Base-by-base conservation (phyloP, 1,284 basidiomycete genomes). In the Rhizoctonia solani region DNA sequence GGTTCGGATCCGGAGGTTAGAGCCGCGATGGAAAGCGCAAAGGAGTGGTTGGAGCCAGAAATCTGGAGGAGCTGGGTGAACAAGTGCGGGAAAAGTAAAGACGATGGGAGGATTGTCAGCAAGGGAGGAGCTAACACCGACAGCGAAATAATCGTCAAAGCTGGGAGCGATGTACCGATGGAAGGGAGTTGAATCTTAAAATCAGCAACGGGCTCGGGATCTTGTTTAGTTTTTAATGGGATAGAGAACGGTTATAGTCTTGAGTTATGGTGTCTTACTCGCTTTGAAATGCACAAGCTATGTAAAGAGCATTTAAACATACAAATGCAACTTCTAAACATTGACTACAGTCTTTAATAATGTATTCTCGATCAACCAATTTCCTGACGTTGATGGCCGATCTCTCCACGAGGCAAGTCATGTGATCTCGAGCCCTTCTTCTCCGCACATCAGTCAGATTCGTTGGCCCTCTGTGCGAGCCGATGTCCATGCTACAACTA, bases 41-140 rank as follows among this genome's bases (percentile, higher is more conserved):
- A 39, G 49, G 59, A 53, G 14, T 52, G 32, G 49, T 37, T 63
- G 4, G 59, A 63, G 34, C 21, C 59, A 23, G 59, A 41, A 16
- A 37, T 53, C n/a, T 63, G 59, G 59, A 37, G 34, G 3, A 27
- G 30, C 19, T 63, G 59, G 59, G n/a, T 63, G 8, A 21, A 63
- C 1, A 52, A 52, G 29, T 25, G 59, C n/a, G 4, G 47, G 23
- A 9, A 63, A 53, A 25, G 3, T 42, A 3, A 34, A 5, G 29
- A 21, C 11, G 27, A 39, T 16, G 34, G 42, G 32, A 42, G 27
- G 6, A 19, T 19, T 19, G 44, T 11, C 44, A 11, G 44, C 9
- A 46, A 46, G 21, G 44, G 13, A 6, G 6, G 6, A 19, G 21
- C 6, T 19, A 9, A 39, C 37, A 39, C 37, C 9, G 8, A 39